These are phyloP conservation scores for Colletotrichum truncatum DNA, from an alignment of 2,329 filamentous ascomycete genomes.

Conservation along the genomic window DNA sequence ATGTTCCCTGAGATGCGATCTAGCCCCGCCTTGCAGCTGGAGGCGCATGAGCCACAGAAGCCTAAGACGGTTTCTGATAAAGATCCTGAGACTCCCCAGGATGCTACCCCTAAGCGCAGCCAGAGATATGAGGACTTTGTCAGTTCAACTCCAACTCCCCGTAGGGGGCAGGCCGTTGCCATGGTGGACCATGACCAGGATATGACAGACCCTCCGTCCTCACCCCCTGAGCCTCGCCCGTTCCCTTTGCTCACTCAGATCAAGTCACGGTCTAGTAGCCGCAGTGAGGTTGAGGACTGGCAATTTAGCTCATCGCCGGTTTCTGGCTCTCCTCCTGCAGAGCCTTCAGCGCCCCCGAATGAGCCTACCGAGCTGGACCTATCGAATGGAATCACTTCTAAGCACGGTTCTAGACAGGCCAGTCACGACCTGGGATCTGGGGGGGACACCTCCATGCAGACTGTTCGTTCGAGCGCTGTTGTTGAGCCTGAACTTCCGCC, in stretches of 20 bases:
- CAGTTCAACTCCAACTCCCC: conserved; percentile 68
- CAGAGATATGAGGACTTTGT: conserved; percentile 60
- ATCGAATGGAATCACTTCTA: conserved; percentile 14
- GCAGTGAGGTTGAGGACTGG: conserved; percentile 55
- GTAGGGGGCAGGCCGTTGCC: conserved; percentile 60
- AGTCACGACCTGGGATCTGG: conserved; percentile 15
- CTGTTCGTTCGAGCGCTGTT: conserved; percentile 39
- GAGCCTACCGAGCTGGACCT: conserved; percentile 29
- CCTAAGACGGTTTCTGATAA: conserved; percentile 17
- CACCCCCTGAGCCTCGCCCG: conserved; percentile 63
- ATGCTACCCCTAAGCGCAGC: conserved; percentile 56
- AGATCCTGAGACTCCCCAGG: conserved; percentile 35
- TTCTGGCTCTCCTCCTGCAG: conserved; percentile 57
- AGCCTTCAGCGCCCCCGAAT: conserved; percentile 8
- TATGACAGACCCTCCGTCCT: conserved; percentile 65
- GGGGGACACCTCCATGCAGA: conserved; percentile 28
- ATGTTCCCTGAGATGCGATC: conserved; percentile 76
- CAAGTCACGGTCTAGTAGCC: conserved; percentile 55
- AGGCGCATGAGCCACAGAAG: conserved; percentile 12
- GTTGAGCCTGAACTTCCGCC: conserved; percentile 23
- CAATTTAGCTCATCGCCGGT: conserved; percentile 65
- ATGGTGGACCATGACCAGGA: conserved; percentile 57
- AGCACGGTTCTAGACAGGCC: conserved; percentile 22
- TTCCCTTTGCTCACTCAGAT: conserved; percentile 63
- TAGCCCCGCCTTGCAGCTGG: conserved; percentile 47